Evolutionary conservation across 495 filamentous ascomycete genomes (phyloP), one percentile per base, ranked within the genome.

Genomic region (Thermothielavioides terrestris): DNA sequence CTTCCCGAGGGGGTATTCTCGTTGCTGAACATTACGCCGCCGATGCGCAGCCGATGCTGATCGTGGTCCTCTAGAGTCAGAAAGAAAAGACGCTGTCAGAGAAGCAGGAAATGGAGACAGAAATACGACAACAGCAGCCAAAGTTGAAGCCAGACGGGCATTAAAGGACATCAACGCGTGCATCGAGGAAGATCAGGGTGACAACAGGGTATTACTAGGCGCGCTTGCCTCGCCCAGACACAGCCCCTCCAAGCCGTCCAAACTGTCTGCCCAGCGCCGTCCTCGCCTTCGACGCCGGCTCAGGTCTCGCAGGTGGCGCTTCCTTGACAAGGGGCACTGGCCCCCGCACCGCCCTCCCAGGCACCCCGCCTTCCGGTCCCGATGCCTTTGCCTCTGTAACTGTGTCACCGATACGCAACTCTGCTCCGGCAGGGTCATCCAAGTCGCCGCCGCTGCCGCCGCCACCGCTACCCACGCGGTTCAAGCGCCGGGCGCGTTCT

Each of bases 251-350:
- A 12, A 89, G 64, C 46, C 85, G 69, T 17, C 84, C 83, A 57
- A 89, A 76, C 57, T 86, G 73, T 46, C 72, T 83, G 12, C 83
- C 75, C 42, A 89, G 68, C 52, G 81, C 79, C 4, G 78, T 78
- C 52, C 78, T 80, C 18, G 80, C 72, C 59, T 82, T 85, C 30
- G 68, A 66, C 54, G 49, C 62, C 48, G 70, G 72, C 59, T 50
- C 64, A 50, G 57, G 48, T 26, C 54, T 59, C 49, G 54, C 54
- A 31, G 52, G 28, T 25, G 39, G n/a, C 25, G 20, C 18, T 20
- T 43, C 42, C 27, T 42, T 41, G 7, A 25, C 38, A 11, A 14
- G n/a, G 36, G 43, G 43, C 31, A 46, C 21, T 25, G 52, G 28
- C 11, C 26, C 31, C 20, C 43, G 36, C 30, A 12, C 21, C 4